Conservation (phyloP, 768 basidiomycete species). For the Termitomyces sp. region DNA sequence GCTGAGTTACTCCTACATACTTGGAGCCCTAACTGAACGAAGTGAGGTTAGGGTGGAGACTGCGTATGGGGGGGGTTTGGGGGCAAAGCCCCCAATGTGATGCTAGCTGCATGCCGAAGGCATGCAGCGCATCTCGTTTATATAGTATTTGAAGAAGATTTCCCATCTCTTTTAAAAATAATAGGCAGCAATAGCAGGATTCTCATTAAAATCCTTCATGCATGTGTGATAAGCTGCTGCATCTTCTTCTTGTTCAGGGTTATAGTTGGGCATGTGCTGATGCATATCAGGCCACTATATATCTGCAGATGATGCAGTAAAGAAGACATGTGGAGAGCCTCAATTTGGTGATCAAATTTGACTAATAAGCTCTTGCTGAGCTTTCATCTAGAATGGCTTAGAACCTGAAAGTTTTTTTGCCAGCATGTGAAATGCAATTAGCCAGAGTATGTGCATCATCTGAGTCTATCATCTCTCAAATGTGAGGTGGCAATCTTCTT, state of each 20-base stretch:
- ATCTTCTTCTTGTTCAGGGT: conserved; percentile 8
- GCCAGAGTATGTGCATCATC: conserved; percentile 13
- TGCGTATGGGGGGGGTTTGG: too few species aligned
- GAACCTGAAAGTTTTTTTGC: conserved; percentile 16
- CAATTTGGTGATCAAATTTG: conserved; percentile 15
- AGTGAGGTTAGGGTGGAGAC: too few species aligned
- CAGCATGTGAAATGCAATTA: conserved; percentile 12
- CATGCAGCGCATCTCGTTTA: too few species aligned
- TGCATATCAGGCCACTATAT: conserved; percentile 26
- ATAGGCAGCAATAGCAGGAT: conserved; percentile 18
- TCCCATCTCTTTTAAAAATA: conserved; percentile 17
- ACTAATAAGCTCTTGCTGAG: conserved; percentile 1
- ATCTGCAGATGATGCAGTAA: conserved; percentile 22
- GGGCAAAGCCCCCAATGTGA: too few species aligned
- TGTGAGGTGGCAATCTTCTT: conserved; percentile 1
- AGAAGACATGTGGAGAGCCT: conserved; percentile 19
- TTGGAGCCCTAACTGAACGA: too few species aligned
- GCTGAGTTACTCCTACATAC: too few species aligned
- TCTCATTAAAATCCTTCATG: conserved; percentile 15
- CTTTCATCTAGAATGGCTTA: conserved; percentile 16
- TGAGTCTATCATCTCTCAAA: not conserved
- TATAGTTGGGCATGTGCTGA: conserved; percentile 19
- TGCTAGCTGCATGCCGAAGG: too few species aligned
- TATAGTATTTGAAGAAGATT: conserved; percentile 13
- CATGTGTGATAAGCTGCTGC: conserved; percentile 5